Evolutionary conservation across 2,329 filamentous ascomycete genomes (phyloP), one percentile per base, ranked within the genome.

Genomic region (Epichloe hybrida): DNA sequence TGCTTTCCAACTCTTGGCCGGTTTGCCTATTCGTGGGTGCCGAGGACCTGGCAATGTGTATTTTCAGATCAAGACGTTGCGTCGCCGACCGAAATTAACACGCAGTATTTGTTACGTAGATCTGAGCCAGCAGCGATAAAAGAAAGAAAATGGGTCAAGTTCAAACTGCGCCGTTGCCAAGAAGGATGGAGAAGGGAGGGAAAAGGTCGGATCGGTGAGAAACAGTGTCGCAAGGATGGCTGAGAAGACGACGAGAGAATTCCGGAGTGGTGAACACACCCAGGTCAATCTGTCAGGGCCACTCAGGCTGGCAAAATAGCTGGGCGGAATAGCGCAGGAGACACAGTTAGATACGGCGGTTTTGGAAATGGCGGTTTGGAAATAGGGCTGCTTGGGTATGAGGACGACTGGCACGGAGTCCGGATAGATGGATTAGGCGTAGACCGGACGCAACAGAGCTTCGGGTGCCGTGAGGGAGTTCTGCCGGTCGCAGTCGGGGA

Each of bases 81-180:
- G 27, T 31, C 3, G 8, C 27, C 27, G 27, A 11, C 27, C 27
- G 27, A 31, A 31, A 31, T 31, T 11, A 11, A 31, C 8, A 31
- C 27, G 27, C 27, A 31, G 27, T 31, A 11, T 31, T 38, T 13
- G 13, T 38, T n/a, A n/a, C 2, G 17, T 42, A 51, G 68, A 70
- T 76, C 76, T 80, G 76, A 79, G 69, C 77, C 76, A 81, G 79
- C 77, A 80, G 77, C 54, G 52, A 55, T 53, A 40, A 52, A 54
- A 52, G 51, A 48, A 51, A 41, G 48, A 50, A 53, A 54, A 49
- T 21, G 51, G 55, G 53, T 50, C 51, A 39, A 52, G 42, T 23
- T 13, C 38, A 15, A 36, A 34, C 48, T 51, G 46, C 43, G 52
- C 40, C 51, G 31, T 15, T 17, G n/a, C 35, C 17, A 35, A 42